Percentiles rank a stretch among this genome's conserved stretches.
Evolutionary conservation across 2,329 filamentous ascomycete genomes (phyloP).

Genomic region (Colletotrichum echinochloae): DNA sequence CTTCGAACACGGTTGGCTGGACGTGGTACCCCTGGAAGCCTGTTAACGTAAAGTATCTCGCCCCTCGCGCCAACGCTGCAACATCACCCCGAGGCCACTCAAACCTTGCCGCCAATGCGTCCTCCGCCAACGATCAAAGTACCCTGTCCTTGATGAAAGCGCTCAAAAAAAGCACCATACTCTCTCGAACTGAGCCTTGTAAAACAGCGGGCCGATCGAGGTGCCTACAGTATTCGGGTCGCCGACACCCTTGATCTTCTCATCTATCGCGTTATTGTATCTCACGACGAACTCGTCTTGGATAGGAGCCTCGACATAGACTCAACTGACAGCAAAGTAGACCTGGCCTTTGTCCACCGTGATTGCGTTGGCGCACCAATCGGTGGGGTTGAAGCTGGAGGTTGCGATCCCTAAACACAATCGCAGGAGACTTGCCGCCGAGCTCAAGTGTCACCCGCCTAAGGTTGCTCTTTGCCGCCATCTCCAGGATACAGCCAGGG

Average conservation of each 20-base stretch:
- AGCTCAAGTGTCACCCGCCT: constrained; percentile 82
- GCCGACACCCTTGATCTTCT: constrained; percentile 67
- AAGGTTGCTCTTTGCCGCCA: constrained; percentile 70
- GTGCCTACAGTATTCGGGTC: constrained; percentile 70
- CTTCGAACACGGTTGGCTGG: constrained; percentile 60
- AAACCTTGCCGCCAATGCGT: constrained; percentile 53
- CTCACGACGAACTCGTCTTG: constrained; percentile 70
- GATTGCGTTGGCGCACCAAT: constrained; percentile 57
- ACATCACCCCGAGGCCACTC: background rate
- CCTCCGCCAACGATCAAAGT: constrained; percentile 53
- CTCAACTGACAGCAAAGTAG: constrained; percentile 79
- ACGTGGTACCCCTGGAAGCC: constrained; percentile 55
- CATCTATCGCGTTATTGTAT: constrained; percentile 70
- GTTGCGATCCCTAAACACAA: constrained; percentile 74
- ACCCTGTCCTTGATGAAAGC: constrained; percentile 52
- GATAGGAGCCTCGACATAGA: constrained; percentile 73
- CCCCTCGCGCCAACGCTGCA: background rate
- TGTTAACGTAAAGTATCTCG: background rate
- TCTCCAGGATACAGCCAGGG: constrained; percentile 65
- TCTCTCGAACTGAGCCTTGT: constrained; percentile 60
- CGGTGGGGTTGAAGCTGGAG: constrained; percentile 70
- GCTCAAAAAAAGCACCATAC: constrained; percentile 59
- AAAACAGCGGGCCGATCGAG: constrained; percentile 68
- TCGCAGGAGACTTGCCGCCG: constrained; percentile 75
- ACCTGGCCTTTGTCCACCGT: constrained; percentile 81